Conservation (phyloP, 2,329 filamentous ascomycete species). For the Amphichorda felina region DNA sequence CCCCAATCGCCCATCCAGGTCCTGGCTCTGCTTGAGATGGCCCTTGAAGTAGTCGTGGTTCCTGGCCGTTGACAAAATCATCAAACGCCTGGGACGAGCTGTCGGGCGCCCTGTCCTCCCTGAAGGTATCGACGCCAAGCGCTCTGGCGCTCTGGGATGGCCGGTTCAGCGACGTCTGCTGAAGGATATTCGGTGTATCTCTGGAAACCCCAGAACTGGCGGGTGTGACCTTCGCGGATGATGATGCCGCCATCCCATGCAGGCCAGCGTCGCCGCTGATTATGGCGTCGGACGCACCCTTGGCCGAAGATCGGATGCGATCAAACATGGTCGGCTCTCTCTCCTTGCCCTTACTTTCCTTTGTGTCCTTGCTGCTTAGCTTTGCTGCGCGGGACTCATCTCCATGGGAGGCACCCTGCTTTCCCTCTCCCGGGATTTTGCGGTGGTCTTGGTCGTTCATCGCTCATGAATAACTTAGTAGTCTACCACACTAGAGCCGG, state of each 20-base stretch:
- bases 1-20: background rate
- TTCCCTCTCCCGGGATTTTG: too few species aligned
- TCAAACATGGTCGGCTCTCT: background rate
- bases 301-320: background rate
- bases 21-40: background rate
- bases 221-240: background rate
- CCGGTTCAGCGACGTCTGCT: background rate
- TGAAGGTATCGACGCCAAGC: background rate
- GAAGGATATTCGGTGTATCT: background rate
- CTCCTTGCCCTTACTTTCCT: constrained; percentile 1
- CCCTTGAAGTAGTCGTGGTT: background rate
- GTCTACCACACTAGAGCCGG: too few species aligned
- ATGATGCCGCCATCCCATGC: background rate
- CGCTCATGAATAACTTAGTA: too few species aligned
- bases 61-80: background rate
- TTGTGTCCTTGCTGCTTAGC: too few species aligned
- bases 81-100: background rate
- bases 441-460: too few species aligned
- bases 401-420: too few species aligned
- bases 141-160: background rate
- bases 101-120: background rate
- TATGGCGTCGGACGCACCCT: background rate
- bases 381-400: too few species aligned
- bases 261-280: background rate
- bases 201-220: background rate